Evolutionary conservation across 805 yeast species (phyloP), one percentile per base, ranked within the genome.

Genomic region (Candida takata): DNA sequence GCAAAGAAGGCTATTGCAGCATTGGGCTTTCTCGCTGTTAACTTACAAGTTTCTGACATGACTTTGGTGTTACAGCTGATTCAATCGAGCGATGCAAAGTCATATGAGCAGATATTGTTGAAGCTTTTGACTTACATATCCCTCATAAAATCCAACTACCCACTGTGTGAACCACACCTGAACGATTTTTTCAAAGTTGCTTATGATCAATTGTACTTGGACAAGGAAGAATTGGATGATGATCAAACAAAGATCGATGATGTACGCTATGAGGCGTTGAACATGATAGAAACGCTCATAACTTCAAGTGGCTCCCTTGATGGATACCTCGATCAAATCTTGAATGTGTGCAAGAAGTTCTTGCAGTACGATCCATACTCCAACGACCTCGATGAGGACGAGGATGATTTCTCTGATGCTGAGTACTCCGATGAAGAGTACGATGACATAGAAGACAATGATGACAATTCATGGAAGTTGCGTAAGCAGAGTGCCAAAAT

Each of bases 391-490:
- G 64, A 55, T 4, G 61, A 53, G 9, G 58, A 50, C 4, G 61
- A 57, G 2, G 64, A 58, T 3, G 58, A 47, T 4, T 62, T 58
- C 10, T 66, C 62, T 19, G 72, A 67, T n/a, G 70, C 62, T n/a
- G 79, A 72, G 9, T 64, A 49, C 18, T 56, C 54, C 12, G 72
- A 66, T 20, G 68, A 60, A n/a, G 67, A 49, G 33, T 50, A 62
- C 6, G 58, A 48, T n/a, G 61, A 54, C 20, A 51, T 55, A 33
- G 56, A 60, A 9, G 69, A 62, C 33, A 57, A 54, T 39, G 75
- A 72, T 24, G 80, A 72, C 36, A 65, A 63, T 35, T 69, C 80
- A 2, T 79, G 88, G 82, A 78, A 73, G 43, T 57, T 83, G 14
- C 62, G 92, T 40, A 61, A 72, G 28, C 69, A 68, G 35, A 58